These are phyloP conservation scores for Soucietia sequanensis DNA, from an alignment of 805 yeast genomes.

Conservation along the genomic window DNA sequence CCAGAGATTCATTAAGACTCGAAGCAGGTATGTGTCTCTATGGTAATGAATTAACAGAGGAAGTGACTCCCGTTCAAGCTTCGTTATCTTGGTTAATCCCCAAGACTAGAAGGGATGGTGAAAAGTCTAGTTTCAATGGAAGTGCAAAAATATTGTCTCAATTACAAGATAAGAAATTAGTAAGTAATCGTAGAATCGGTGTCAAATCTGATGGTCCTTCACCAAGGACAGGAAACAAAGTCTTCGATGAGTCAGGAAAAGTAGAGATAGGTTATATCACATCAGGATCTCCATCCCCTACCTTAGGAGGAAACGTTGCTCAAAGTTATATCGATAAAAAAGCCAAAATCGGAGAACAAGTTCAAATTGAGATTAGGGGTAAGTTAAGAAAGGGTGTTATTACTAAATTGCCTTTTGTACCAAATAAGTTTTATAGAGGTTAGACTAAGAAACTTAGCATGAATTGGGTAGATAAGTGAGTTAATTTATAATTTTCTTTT, in stretches of 20 bases:
- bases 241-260: slow-evolving; percentile 54
- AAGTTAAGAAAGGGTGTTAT: slow-evolving; percentile 73
- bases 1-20: slow-evolving; percentile 89
- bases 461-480: too few species aligned
- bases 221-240: slow-evolving; percentile 76
- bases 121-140: slow-evolving; percentile 68
- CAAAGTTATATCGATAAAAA: slow-evolving; percentile 83
- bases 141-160: slow-evolving; percentile 66
- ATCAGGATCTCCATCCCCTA: slow-evolving; percentile 63
- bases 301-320: slow-evolving; percentile 76
- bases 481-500: too few species aligned
- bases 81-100: slow-evolving; percentile 88
- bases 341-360: slow-evolving; percentile 68
- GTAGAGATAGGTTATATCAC: slow-evolving; percentile 54
- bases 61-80: slow-evolving; percentile 83
- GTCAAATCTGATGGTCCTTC: slow-evolving; percentile 81
- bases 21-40: slow-evolving; percentile 99
- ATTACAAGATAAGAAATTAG: slow-evolving; percentile 59
- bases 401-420: slow-evolving; percentile 83
- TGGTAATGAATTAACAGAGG: slow-evolving; percentile 85
- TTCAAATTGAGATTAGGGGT: slow-evolving; percentile 79
- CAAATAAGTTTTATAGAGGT: slow-evolving; percentile 65
- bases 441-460: too few species aligned
- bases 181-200: slow-evolving; percentile 68
- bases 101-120: slow-evolving; percentile 62